phyloP scores from a whole-genome alignment of 2,329 filamentous ascomycete genomes.

The Xylaria sp. region DNA sequence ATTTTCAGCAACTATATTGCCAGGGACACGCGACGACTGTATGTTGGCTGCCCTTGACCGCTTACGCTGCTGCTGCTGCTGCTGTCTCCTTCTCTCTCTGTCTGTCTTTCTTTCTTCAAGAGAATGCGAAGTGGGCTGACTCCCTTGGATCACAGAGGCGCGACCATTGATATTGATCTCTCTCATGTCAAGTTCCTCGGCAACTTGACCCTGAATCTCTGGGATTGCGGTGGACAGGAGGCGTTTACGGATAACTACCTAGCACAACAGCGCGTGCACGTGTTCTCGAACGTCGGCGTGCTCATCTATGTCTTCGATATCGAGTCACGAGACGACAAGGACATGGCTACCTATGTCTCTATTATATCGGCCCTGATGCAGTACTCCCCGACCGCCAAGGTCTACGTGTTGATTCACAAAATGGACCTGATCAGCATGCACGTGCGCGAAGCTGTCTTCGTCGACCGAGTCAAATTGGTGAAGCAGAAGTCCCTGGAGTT shows the following conservation, averaged over 20 bases:
- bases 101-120: neutral
- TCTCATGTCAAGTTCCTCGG: slow-evolving; percentile 99
- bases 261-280: slow-evolving; percentile 87
- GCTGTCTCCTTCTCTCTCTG: neutral
- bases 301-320: slow-evolving; percentile 99
- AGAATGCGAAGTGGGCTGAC: neutral
- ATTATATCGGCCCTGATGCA: slow-evolving; percentile 86
- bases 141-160: slow-evolving; percentile 49
- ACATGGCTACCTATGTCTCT: slow-evolving; percentile 85
- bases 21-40: slow-evolving; percentile 83
- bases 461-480: slow-evolving; percentile 74
- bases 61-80: neutral
- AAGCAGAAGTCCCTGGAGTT: slow-evolving; percentile 63
- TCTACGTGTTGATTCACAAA: slow-evolving; percentile 97
- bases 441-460: slow-evolving; percentile 74
- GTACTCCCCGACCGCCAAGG: slow-evolving; percentile 72
- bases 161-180: slow-evolving; percentile 96
- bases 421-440: slow-evolving; percentile 90
- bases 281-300: slow-evolving; percentile 94
- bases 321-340: slow-evolving; percentile 87
- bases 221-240: slow-evolving; percentile 98
- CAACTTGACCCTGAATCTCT: slow-evolving; percentile 93
- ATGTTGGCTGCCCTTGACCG: slow-evolving; percentile 27
- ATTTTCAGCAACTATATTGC: slow-evolving; percentile 99
- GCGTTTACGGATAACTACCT: slow-evolving; percentile 99